A percentile compares a stretch with the other conserved stretches of the same genome.
Conservation (phyloP, 2,329 filamentous ascomycete genomes). For the Phialemonium atrogriseum region DNA sequence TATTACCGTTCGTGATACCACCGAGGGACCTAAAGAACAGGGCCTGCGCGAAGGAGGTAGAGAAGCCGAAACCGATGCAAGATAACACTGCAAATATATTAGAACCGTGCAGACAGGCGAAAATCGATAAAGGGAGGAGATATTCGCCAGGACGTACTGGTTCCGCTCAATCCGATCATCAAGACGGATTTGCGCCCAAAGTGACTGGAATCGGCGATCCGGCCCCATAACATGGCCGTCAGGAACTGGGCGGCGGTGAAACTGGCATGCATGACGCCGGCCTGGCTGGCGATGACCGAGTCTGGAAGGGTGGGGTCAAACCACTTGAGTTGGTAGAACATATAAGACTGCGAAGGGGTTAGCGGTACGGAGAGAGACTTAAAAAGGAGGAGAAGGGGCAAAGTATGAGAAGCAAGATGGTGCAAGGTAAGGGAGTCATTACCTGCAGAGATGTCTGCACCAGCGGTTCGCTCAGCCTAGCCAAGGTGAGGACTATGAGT, state of each 20-base stretch:
- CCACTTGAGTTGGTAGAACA: constrained; percentile 83
- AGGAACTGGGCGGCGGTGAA: constrained; percentile 78
- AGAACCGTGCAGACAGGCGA: not conserved
- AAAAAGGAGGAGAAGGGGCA: not conserved
- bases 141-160: constrained; percentile 27
- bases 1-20: constrained; percentile 64
- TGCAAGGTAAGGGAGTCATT: constrained; percentile 4
- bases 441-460: constrained; percentile 65
- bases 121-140: not conserved
- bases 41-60: constrained; percentile 51
- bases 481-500: constrained; percentile 67
- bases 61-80: constrained; percentile 63
- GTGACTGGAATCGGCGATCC: constrained; percentile 53
- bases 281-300: constrained; percentile 66
- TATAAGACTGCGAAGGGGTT: constrained; percentile 49
- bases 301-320: constrained; percentile 50
- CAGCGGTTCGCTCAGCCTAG: constrained; percentile 73
- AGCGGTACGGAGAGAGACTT: too few species aligned
- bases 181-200: constrained; percentile 72
- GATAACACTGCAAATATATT: constrained; percentile 35
- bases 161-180: constrained; percentile 67
- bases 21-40: constrained; percentile 57
- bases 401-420: not conserved
- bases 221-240: constrained; percentile 77
- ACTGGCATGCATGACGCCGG: constrained; percentile 67